Percentiles rank a stretch among this genome's conserved stretches.
phyloP scores from a whole-genome alignment of 208 protist species.

The Baffinella frigidus region DNA sequence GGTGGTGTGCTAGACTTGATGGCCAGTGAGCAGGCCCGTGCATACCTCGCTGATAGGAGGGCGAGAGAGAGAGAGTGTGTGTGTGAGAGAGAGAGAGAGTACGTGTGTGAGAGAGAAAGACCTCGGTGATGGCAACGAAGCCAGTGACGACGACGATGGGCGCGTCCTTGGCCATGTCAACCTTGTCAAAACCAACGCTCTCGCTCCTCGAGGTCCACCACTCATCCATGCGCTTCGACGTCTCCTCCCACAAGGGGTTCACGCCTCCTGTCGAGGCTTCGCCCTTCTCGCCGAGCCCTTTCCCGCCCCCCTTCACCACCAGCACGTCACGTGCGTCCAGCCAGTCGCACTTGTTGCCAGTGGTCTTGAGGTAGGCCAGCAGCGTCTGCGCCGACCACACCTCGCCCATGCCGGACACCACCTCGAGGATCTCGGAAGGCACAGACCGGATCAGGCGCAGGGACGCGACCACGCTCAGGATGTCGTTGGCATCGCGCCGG shows the following conservation, averaged over 20 bases:
- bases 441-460: slow-evolving; percentile 27
- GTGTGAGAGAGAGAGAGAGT: no score
- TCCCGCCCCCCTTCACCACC: not conserved
- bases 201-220: not conserved
- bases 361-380: slow-evolving; percentile 28
- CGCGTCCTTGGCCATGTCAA: not conserved
- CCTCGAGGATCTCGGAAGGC: slow-evolving; percentile 5
- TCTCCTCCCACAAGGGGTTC: slow-evolving; percentile 23
- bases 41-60: no score
- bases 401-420: slow-evolving; percentile 24
- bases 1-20: no score
- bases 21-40: no score
- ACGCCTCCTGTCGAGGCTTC: not conserved
- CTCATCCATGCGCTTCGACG: not conserved
- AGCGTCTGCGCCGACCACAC: slow-evolving; percentile 59
- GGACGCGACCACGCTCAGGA: slow-evolving; percentile 13
- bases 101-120: no score
- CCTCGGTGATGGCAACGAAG: slow-evolving; percentile 13
- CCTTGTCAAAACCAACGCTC: not conserved
- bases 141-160: slow-evolving; percentile 39
- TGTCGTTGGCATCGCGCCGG: slow-evolving; percentile 15
- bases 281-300: slow-evolving; percentile 48
- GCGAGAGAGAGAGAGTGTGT: no score
- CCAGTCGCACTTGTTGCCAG: not conserved
- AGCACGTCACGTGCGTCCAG: slow-evolving; percentile 45